Evolutionary conservation across 345 rosid genomes (phyloP).

Genomic region (Citrus sp.): DNA sequence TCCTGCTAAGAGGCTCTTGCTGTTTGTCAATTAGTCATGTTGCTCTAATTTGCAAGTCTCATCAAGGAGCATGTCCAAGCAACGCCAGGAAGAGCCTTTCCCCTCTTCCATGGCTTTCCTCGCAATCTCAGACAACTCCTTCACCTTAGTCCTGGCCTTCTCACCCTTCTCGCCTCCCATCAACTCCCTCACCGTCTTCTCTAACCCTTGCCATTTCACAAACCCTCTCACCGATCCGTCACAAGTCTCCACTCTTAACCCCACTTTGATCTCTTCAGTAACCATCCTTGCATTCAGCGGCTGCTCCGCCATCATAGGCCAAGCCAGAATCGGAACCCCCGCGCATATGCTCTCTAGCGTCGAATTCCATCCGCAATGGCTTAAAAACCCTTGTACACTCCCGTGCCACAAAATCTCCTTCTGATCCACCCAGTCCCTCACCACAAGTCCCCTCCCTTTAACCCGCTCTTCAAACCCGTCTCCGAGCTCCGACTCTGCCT

Average conservation of each 20-base stretch:
- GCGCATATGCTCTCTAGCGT: slow-evolving; percentile 60
- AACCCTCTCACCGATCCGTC: slow-evolving; percentile 42
- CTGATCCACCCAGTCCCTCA: slow-evolving; percentile 74
- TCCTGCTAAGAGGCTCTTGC: too few relatives aligned
- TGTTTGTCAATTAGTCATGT: too few relatives aligned
- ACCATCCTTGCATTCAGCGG: slow-evolving; percentile 59
- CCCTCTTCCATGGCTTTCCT: slow-evolving; percentile 42
- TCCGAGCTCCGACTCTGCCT: slow-evolving; percentile 31
- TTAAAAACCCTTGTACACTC: slow-evolving; percentile 59
- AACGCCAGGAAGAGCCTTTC: slow-evolving; percentile 63
- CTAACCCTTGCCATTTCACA: slow-evolving; percentile 42
- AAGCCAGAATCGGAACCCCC: slow-evolving; percentile 71
- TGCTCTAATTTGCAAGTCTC: slow-evolving; percentile 20
- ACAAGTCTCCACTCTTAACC: slow-evolving; percentile 51
- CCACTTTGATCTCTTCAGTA: slow-evolving; percentile 59
- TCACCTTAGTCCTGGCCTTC: slow-evolving; percentile 38
- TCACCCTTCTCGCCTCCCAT: slow-evolving; percentile 67
- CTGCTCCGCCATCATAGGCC: slow-evolving; percentile 86
- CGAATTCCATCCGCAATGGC: slow-evolving; percentile 95
- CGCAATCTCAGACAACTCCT: slow-evolving; percentile 43
- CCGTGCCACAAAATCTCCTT: slow-evolving; percentile 50
- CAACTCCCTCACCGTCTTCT: slow-evolving; percentile 47
- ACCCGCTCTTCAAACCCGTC: slow-evolving; percentile 49
- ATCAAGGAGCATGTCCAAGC: slow-evolving; percentile 37
- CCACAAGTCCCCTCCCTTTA: slow-evolving; percentile 48